Conservation (phyloP, 208 protist genomes). For the Novymonas esmeraldas region DNA sequence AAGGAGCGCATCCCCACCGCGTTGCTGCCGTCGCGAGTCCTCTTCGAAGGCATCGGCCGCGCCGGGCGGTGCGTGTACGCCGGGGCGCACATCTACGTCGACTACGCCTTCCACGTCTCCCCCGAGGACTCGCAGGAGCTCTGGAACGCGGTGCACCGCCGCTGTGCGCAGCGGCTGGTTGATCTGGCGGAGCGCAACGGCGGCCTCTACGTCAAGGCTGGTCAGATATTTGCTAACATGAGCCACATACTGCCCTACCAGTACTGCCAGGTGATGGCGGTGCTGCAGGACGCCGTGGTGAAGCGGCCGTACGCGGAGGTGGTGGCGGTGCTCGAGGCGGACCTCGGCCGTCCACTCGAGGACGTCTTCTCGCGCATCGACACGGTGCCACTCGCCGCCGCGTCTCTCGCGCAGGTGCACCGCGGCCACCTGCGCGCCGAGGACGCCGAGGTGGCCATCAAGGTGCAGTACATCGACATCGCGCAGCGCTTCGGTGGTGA, state of each 20-base stretch:
- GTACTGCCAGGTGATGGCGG: slow-evolving; percentile 83
- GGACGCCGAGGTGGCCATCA: slow-evolving; percentile 92
- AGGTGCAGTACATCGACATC: slow-evolving; percentile 94
- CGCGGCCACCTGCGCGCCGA: slow-evolving; percentile 58
- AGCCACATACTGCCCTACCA: slow-evolving; percentile 92
- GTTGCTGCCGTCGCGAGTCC: slow-evolving; percentile 71
- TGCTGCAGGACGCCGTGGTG: slow-evolving; percentile 82
- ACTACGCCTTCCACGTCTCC: slow-evolving; percentile 71
- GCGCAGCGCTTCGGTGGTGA: slow-evolving; percentile 85
- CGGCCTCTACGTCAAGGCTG: slow-evolving; percentile 95
- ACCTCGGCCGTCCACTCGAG: slow-evolving; percentile 49
- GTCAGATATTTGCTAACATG: slow-evolving; percentile 94
- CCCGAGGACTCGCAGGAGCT: slow-evolving; percentile 44
- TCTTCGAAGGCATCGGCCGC: slow-evolving; percentile 82
- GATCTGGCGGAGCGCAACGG: slow-evolving; percentile 84
- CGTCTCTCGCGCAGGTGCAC: slow-evolving; percentile 92
- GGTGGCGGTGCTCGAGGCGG: slow-evolving; percentile 71
- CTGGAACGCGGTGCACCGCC: slow-evolving; percentile 80
- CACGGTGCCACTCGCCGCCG: slow-evolving; percentile 77
- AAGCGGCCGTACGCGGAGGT: slow-evolving; percentile 80
- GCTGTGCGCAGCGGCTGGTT: slow-evolving; percentile 78
- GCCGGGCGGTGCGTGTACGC: slow-evolving; percentile 75
- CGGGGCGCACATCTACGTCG: slow-evolving; percentile 61
- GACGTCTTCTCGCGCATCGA: slow-evolving; percentile 78
- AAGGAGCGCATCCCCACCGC: slow-evolving; percentile 63